phyloP scores from a whole-genome alignment of 2,329 filamentous ascomycete genomes.

The Apiospora kogelbergensis region DNA sequence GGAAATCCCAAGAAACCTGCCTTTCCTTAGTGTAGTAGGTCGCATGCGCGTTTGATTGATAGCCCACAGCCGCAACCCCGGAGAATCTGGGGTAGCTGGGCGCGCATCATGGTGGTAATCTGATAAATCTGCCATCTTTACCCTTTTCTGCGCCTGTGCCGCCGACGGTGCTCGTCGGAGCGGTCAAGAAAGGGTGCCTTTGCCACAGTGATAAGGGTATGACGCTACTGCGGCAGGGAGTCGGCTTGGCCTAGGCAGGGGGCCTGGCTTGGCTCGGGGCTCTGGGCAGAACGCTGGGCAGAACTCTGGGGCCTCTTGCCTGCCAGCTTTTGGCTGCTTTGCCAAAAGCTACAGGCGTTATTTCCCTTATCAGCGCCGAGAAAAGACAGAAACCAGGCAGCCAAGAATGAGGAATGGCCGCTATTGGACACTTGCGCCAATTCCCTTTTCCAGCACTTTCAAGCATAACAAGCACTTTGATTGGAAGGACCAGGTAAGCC shows the following conservation, averaged over 20 bases:
- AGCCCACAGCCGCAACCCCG: not conserved
- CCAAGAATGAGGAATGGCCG: not conserved
- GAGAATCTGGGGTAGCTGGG: conserved; percentile 4
- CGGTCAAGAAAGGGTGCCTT: not conserved
- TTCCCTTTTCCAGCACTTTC: not conserved
- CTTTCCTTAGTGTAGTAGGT: not conserved
- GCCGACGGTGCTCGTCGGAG: not conserved
- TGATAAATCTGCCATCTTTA: not conserved
- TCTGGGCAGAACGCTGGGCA: too few relatives aligned
- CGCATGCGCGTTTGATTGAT: not conserved
- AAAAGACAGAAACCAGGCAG: not conserved
- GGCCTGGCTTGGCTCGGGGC: not conserved
- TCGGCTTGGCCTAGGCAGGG: not conserved
- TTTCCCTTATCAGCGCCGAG: not conserved
- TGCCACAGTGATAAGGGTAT: not conserved
- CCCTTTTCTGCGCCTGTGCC: not conserved
- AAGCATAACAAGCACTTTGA: not conserved
- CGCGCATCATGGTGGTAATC: conserved; percentile 3
- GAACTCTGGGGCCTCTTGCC: too few relatives aligned
- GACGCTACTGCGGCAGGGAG: not conserved
- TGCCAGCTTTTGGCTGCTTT: too few relatives aligned
- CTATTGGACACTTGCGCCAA: conserved; percentile 1
- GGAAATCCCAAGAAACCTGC: not conserved
- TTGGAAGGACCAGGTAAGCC: not conserved
- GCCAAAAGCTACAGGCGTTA: not conserved